These are phyloP conservation scores for Asterionellopsis glacialis DNA, from an alignment of 108 stramenopile species.

Conservation along the genomic window DNA sequence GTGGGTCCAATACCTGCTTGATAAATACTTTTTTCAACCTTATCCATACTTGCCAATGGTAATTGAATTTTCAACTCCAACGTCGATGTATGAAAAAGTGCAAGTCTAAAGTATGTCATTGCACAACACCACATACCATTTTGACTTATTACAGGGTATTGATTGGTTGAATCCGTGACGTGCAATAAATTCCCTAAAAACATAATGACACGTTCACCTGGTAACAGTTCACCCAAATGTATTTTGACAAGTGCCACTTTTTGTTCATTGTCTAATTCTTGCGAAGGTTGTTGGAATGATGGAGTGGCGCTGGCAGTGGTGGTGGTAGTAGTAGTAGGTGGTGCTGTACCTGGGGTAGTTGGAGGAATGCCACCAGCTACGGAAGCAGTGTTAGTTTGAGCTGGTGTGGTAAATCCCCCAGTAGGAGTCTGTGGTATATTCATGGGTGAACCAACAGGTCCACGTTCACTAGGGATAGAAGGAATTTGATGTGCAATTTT, in stretches of 20 bases:
- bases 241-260: constrained; percentile 22
- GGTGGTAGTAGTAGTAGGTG: background rate
- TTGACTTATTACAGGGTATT: background rate
- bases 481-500: constrained; percentile 17
- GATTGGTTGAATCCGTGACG: constrained; percentile 55
- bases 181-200: constrained; percentile 64
- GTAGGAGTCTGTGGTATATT: background rate
- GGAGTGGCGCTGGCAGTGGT: constrained; percentile 1
- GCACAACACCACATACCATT: constrained; percentile 72
- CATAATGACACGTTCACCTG: constrained; percentile 78
- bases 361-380: background rate
- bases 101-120: constrained; percentile 78
- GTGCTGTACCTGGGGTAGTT: constrained; percentile 4
- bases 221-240: constrained; percentile 50
- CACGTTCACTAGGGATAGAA: background rate
- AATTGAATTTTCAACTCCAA: constrained; percentile 34
- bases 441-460: too few relatives aligned
- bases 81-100: constrained; percentile 52
- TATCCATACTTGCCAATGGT: constrained; percentile 77
- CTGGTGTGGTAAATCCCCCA: background rate
- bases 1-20: constrained; percentile 1
- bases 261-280: constrained; percentile 39
- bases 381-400: background rate
- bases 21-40: constrained; percentile 69
- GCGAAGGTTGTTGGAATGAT: constrained; percentile 1